Percentiles rank a stretch among this genome's conserved stretches.
Evolutionary conservation across 1,139 yeast species (phyloP).

Genomic region (Cylindricascospora bacillispora): DNA sequence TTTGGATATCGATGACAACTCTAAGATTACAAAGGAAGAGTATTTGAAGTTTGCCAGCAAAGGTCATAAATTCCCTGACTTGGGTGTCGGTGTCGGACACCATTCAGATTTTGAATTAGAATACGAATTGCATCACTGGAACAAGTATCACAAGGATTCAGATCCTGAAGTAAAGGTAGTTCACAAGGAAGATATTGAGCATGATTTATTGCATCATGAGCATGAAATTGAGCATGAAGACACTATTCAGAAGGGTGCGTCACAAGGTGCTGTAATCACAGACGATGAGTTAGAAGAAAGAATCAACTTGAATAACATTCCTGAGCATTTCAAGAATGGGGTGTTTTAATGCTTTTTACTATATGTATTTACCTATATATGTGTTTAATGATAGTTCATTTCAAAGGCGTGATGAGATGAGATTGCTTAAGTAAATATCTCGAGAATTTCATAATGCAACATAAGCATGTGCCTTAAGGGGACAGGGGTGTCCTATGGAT

Average conservation of each 20-base stretch:
- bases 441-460: no score
- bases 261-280: slow-evolving; percentile 30
- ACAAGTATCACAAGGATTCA: slow-evolving; percentile 60
- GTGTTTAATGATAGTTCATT: no score
- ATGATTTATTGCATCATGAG: slow-evolving; percentile 76
- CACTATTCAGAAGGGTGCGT: slow-evolving; percentile 32
- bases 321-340: slow-evolving; percentile 27
- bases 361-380: slow-evolving; percentile 5
- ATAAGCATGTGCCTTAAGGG: no score
- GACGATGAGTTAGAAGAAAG: slow-evolving; percentile 29
- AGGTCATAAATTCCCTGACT: slow-evolving; percentile 78
- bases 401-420: no score
- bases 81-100: slow-evolving; percentile 94
- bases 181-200: slow-evolving; percentile 84
- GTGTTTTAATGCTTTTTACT: slow-evolving; percentile 9
- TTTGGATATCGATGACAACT: slow-evolving; percentile 59
- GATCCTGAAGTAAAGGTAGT: slow-evolving; percentile 75
- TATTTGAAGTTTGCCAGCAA: slow-evolving; percentile 49
- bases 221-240: slow-evolving; percentile 74
- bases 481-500: no score
- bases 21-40: slow-evolving; percentile 51
- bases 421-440: no score
- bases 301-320: slow-evolving; percentile 27
- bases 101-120: slow-evolving; percentile 91
- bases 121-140: slow-evolving; percentile 93